Evolutionary conservation across 768 basidiomycete species (phyloP), one percentile per base, ranked within the genome.

Genomic region (Tulasnella sp.): DNA sequence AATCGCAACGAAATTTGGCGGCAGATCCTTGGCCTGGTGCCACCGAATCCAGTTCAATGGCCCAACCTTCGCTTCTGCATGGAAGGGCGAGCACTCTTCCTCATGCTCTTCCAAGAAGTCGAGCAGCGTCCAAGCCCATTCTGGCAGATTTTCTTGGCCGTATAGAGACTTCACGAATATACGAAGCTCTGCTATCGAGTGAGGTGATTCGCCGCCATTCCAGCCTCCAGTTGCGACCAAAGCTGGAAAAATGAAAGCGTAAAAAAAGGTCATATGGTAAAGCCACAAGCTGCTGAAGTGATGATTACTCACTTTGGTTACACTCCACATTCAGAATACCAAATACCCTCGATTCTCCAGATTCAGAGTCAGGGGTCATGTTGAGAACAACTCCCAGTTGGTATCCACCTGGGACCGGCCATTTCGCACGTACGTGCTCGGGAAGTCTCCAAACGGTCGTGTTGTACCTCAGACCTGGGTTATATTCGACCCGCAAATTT

Each of bases 21-120:
- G 77, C 32, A 77, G 13, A 10, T 42, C 35, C 18, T 71, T 44
- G 18, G 77, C 77, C 26, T n/a, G 26, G 13, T 77, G 77, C 40
- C 70, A 77, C 18, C 39, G 70, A 13, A 77, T 32, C 40, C 69
- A 77, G 46, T 32, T 71, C 71, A 77, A 40, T 15, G 35, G 39
- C 5, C 77, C 77, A n/a, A 72, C 69, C 18, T 40, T 72, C 13
- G 77, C 77, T 20, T 77, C 77, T 26, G 29, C 32, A 23, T 48
- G 37, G 26, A 44, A 71, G 2, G 77, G 77, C 10, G 40, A 39
- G 37, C 42, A 44, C 55, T 77, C 77, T 13, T 73, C 77, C 23
- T 70, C 69, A 40, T 77, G 70, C 39, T 71, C 77, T 48, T 77
- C 77, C 23, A 77, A 35, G 20, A 77, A 23, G 48, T 77, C 77